Evolutionary conservation across 352 stramenopile species (phyloP), one percentile per base, ranked within the genome.

Genomic region (Phytophthora parvispora): DNA sequence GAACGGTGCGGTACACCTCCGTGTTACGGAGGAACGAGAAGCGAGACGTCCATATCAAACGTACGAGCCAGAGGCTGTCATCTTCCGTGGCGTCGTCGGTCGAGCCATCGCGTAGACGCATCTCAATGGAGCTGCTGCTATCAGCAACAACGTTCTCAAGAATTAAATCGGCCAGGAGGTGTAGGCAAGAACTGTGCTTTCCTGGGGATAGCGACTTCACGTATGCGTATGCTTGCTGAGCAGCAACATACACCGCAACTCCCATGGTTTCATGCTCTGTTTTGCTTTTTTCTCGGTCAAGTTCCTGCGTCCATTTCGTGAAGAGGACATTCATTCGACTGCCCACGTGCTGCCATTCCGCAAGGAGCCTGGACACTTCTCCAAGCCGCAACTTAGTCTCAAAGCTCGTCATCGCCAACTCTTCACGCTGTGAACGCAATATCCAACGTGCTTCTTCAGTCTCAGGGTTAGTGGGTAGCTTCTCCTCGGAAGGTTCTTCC

Each of bases 1-100:
- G 54, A 6, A 90, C 32, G 13, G 63, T 45, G 4, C 70, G 56
- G 10, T 67, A 62, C 5, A 70, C 22, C 0, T 29, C 34, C 2
- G 49, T 34, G 15, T 69, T 27, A 3, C 27, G 50, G 6, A 92
- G 38, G 42, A 90, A 81, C 1, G 69, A 64, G 20, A 89, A 89
- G 6, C 74, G 52, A 6, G 70, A 53, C 6, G 51, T 54, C 76
- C 83, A 89, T n/a, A 92, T 55, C 9, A 78, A 56, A 2, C 38
- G 49, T 3, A 36, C 42, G 2, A 81, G 31, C 4, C 25, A 64
- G 22, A 22, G 24, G 13, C 2, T 58, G 27, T 55, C 50, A 12
- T 64, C 55, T 16, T 47, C 45, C 6, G 8, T 27, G 55, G 20
- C 48, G 5, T 20, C 34, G 24, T 64, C 53, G 27, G 24, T 40